phyloP scores from a whole-genome alignment of 352 stramenopile species.

The Globisporangium spinosum region DNA sequence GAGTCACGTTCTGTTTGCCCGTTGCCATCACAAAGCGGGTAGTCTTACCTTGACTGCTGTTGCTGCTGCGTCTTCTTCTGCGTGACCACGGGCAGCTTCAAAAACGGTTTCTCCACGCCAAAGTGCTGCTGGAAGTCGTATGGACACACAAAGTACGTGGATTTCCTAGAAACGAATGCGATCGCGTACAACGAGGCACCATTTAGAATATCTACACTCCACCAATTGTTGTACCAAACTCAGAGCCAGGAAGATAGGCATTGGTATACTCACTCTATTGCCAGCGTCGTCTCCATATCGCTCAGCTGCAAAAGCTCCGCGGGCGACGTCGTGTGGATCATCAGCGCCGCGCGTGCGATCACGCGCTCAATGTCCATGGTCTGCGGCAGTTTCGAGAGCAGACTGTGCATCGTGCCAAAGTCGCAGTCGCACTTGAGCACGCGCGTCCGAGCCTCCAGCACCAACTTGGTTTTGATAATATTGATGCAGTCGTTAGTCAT shows the following conservation, averaged over 20 bases:
- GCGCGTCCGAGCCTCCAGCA: conserved; percentile 46
- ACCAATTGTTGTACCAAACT: background rate
- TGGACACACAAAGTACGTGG: conserved; percentile 61
- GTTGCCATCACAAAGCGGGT: conserved; percentile 39
- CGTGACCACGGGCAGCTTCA: background rate
- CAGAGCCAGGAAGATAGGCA: background rate
- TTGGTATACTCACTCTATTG: conserved; percentile 22
- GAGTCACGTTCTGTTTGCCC: background rate
- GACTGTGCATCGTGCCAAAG: conserved; percentile 71
- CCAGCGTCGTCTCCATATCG: conserved; percentile 13
- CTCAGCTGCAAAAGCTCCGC: conserved; percentile 28
- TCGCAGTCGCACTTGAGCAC: conserved; percentile 72
- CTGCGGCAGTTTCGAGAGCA: conserved; percentile 70
- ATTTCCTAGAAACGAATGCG: conserved; percentile 92
- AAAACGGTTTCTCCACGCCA: conserved; percentile 10
- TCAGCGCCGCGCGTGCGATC: conserved; percentile 40
- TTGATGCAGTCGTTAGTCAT: background rate
- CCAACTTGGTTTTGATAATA: conserved; percentile 25
- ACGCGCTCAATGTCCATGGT: conserved; percentile 70
- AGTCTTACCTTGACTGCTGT: conserved; percentile 4
- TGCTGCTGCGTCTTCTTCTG: conserved; percentile 2
- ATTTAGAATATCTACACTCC: conserved; percentile 29
- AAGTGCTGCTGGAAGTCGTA: conserved; percentile 16
- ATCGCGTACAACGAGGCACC: background rate
- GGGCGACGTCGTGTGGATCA: conserved; percentile 61